Percentiles rank a stretch among this genome's conserved stretches.
Evolutionary conservation across 2,329 filamentous ascomycete species (phyloP).

Genomic region (Arthrobotrys iridis): DNA sequence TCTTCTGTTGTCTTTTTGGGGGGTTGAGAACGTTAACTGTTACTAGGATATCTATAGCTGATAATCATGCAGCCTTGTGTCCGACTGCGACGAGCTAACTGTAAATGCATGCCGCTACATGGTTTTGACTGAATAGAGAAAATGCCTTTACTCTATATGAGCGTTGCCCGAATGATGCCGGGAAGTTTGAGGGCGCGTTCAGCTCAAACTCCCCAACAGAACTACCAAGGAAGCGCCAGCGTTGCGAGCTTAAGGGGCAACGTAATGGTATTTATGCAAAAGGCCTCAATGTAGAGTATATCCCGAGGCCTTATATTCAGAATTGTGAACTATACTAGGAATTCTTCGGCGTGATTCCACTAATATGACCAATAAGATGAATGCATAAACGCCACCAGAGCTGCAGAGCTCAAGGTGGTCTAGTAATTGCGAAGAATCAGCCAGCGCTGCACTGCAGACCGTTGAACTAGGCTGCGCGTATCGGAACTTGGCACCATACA

Average conservation of each 20-base stretch:
- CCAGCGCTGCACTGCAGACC: neutral
- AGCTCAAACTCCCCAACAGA: neutral
- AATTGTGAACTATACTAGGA: neutral
- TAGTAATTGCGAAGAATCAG: neutral
- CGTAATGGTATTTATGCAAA: neutral
- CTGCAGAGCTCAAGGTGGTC: neutral
- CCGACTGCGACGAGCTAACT: neutral
- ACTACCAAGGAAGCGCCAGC: neutral
- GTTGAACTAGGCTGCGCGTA: conserved; percentile 10
- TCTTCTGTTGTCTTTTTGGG: neutral
- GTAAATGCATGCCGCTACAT: neutral
- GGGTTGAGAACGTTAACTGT: neutral
- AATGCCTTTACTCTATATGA: neutral
- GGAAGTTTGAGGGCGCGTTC: neutral
- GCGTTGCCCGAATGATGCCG: neutral
- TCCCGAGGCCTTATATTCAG: neutral
- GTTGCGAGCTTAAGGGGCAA: neutral
- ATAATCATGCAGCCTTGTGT: neutral
- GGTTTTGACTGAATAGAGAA: neutral
- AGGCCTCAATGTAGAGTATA: neutral
- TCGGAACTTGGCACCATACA: conserved; percentile 25
- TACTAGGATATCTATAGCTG: neutral
- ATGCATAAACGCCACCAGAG: conserved; percentile 7
- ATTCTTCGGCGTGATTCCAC: neutral
- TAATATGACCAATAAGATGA: neutral